Evolutionary conservation across 2,329 filamentous ascomycete species (phyloP), one percentile per base, ranked within the genome.

Genomic region (Colletotrichum somersetense): DNA sequence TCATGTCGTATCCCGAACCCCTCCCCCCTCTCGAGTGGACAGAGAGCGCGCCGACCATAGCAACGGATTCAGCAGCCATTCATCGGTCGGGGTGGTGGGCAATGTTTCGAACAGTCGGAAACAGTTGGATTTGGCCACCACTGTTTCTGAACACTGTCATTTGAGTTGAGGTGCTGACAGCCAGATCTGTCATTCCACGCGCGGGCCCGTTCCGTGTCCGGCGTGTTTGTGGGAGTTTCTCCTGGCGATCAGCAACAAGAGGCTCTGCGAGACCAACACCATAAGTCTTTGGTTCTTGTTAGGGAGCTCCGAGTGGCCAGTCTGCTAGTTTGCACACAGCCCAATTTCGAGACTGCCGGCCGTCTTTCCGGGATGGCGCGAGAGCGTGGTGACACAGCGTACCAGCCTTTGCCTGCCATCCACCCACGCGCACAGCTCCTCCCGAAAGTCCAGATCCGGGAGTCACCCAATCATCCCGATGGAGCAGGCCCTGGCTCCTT

Each of bases 1-100:
- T 72, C 70, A 61, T 48, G 66, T 70, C 70, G 70, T 56, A 61
- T 65, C 66, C 70, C 66, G 70, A 64, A 56, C 58, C 52, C 65
- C 58, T 30, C 30, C 26, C 52, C 59, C 18, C 42, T 26, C n/a
- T 56, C 16, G 55, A 56, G 61, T 40, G 48, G 23, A 50, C 66
- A n/a, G 66, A 64, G 59, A 48, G 14, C 30, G 57, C 53, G 69
- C 48, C 40, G 66, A 30, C 55, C 59, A 26, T 70, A 26, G 66
- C 44, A 62, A 70, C 48, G 70, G 35, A 52, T 62, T 61, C 35
- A 35, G 59, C 42, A 55, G 44, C 52, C 42, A 38, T 64, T 20
- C 48, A 61, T 59, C 70, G 38, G 50, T 23, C 56, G 12, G 26
- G 26, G 33, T 38, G 14, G 5, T 38, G 33, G 59, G 16, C 18